phyloP scores from a whole-genome alignment of 1,139 yeast species.

The Suhomyces bokatorum region DNA sequence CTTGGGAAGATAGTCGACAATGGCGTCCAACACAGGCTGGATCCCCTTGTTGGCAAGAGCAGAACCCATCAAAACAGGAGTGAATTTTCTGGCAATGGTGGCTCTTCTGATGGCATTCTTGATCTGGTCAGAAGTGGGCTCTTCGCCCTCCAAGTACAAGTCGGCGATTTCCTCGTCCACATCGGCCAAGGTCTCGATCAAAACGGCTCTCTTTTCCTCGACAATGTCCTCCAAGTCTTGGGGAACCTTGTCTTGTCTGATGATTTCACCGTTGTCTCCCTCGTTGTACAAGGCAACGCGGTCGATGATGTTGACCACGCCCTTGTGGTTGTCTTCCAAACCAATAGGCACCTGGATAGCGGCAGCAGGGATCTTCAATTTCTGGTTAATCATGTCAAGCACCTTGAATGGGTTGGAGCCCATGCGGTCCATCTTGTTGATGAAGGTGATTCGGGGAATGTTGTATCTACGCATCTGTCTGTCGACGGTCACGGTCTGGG shows the following conservation, averaged over 20 bases:
- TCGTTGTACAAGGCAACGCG: slow-evolving; percentile 86
- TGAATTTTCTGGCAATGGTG: slow-evolving; percentile 93
- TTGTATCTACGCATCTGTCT: slow-evolving; percentile 98
- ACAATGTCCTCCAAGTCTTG: slow-evolving; percentile 37
- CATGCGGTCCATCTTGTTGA: slow-evolving; percentile 98
- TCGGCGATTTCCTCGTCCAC: slow-evolving; percentile 98
- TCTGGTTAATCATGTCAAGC: slow-evolving; percentile 83
- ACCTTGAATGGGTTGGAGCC: slow-evolving; percentile 97
- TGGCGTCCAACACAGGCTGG: slow-evolving; percentile 94
- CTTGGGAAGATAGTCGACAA: slow-evolving; percentile 91
- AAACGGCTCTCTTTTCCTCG: slow-evolving; percentile 54
- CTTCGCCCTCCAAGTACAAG: slow-evolving; percentile 83
- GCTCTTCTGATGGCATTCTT: slow-evolving; percentile 89
- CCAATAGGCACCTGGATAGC: slow-evolving; percentile 98
- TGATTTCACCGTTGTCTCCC: slow-evolving; percentile 86
- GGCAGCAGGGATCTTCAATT: slow-evolving; percentile 92
- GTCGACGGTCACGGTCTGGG: slow-evolving; percentile 97
- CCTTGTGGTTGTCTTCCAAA: slow-evolving; percentile 77
- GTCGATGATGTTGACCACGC: slow-evolving; percentile 89
- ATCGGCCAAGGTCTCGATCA: slow-evolving; percentile 94
- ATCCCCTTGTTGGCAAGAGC: slow-evolving; percentile 95
- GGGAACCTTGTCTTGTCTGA: slow-evolving; percentile 66
- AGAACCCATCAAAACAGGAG: slow-evolving; percentile 99
- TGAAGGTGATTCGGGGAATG: slow-evolving; percentile 93
- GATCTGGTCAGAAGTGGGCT: slow-evolving; percentile 81